Evolutionary conservation across 495 filamentous ascomycete species (phyloP).

Genomic region (Aspergillus coremiiformis): DNA sequence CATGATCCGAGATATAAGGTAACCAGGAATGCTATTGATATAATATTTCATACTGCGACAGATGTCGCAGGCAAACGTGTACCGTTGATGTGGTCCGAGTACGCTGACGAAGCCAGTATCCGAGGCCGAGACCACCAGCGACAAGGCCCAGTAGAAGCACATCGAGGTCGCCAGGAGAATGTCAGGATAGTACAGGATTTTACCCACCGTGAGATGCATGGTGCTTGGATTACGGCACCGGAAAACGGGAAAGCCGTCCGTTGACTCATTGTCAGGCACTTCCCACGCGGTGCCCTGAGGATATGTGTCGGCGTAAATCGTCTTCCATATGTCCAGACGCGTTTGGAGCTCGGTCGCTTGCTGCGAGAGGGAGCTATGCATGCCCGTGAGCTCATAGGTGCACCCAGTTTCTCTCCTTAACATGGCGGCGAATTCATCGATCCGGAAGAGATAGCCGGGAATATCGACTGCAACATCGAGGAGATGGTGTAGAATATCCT

Average conservation of each 20-base stretch:
- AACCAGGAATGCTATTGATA: conserved; percentile 17
- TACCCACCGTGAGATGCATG: conserved; percentile 6
- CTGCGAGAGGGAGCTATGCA: conserved; percentile 15
- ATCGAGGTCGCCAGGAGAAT: conserved; percentile 16
- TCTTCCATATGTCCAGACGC: conserved; percentile 17
- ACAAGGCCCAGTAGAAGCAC: conserved; percentile 21
- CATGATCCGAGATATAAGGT: conserved; percentile 22
- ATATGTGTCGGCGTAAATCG: conserved; percentile 13
- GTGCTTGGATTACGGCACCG: conserved; percentile 13
- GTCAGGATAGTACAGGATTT: conserved; percentile 17
- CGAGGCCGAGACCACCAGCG: conserved; percentile 16
- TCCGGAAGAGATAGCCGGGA: conserved; percentile 15
- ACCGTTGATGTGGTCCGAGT: conserved; percentile 16
- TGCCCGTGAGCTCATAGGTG: conserved; percentile 6
- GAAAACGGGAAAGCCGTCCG: conserved; percentile 15
- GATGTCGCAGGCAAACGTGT: conserved; percentile 21
- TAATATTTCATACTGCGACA: conserved; percentile 27
- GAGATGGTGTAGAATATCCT: conserved; percentile 20
- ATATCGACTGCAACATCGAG: conserved; percentile 24
- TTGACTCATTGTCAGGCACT: background rate
- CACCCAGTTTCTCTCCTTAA: background rate
- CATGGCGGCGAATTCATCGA: conserved; percentile 13
- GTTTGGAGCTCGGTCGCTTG: conserved; percentile 16
- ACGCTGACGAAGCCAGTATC: conserved; percentile 17
- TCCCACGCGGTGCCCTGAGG: conserved; percentile 9